phyloP scores from a whole-genome alignment of 306 rosid genomes.

The Castanea mollissima region DNA sequence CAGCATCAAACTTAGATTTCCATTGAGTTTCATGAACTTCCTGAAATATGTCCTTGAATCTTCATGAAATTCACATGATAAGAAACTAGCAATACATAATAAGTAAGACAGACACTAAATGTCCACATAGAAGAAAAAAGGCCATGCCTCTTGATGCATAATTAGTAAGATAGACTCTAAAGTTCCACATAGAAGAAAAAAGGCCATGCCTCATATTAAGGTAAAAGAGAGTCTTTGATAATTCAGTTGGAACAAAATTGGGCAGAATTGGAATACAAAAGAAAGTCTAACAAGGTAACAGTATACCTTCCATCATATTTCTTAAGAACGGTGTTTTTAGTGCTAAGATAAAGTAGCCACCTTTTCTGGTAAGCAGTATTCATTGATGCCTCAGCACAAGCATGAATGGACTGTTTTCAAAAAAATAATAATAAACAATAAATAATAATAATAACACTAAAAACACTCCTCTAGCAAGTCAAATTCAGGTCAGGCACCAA shows the following conservation, averaged over 20 bases:
- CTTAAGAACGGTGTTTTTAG: conserved; percentile 94
- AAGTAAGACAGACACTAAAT: background rate
- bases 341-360: conserved; percentile 98
- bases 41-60: conserved; percentile 96
- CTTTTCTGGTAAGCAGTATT: conserved; percentile 74
- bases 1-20: conserved; percentile 89
- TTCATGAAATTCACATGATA: conserved; percentile 35
- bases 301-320: conserved; percentile 95
- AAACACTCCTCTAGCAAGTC: background rate
- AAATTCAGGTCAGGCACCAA: conserved; percentile 19
- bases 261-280: background rate
- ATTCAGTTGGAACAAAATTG: background rate
- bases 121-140: background rate
- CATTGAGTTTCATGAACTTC: conserved; percentile 87
- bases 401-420: conserved; percentile 58
- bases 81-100: background rate
- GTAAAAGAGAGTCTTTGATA: background rate
- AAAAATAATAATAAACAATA: background rate
- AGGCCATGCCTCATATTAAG: background rate
- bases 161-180: background rate
- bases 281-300: conserved; percentile 7
- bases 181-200: background rate
- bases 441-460: too few relatives aligned
- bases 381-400: conserved; percentile 88
- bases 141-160: background rate